Base-by-base conservation (phyloP, 2,329 filamentous ascomycete species). In the Hirsutella rhossiliensis region DNA sequence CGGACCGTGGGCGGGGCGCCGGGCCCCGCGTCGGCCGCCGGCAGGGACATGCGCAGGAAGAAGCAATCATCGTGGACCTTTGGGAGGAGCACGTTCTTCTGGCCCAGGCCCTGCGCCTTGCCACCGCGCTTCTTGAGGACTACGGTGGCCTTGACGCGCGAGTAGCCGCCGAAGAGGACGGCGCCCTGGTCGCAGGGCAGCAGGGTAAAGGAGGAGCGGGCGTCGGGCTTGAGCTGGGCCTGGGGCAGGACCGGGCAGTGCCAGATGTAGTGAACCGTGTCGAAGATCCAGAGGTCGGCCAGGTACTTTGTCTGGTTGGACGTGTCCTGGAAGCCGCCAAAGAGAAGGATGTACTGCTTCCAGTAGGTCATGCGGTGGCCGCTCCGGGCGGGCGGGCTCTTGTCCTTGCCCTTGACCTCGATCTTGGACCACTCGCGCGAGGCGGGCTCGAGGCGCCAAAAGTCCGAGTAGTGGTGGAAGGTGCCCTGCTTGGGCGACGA, bases 391-490 rank as follows among this genome's bases (percentile, higher is more conserved):
- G 87, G 83, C 34, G 90, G 90, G 31, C 75, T 75, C 62, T 85
- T 86, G 45, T 86, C 84, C 67, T 78, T 78, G 46, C 85, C 85
- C 67, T 77, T 78, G 54, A 73, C 74, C 62, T 98, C 92, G 30
- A 98, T 72, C 48, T 89, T 84, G 45, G 80, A 85, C 92, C 92
- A 98, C 67, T 98, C 92, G 54, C 88, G 75, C 8, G 78, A 81
- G 9, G 74, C 75, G 1, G 90, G 84, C 58, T 97, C 89, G 38
- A 97, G 75, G 41, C 84, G 76, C 90, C 92, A 98, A 62, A 98
- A 97, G 66, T 97, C 92, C 57, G 94, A 95, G 68, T 98, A 98
- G 64, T 98, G 92, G 62, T 98, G 96, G 58, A 98, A 98, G 0
- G 90, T 97, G 4, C 92, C 92, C 64, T 97, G 92, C 61, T 96